Evolutionary conservation across 2,329 filamentous ascomycete genomes (phyloP).

Genomic region (Zymoseptoria tritici): DNA sequence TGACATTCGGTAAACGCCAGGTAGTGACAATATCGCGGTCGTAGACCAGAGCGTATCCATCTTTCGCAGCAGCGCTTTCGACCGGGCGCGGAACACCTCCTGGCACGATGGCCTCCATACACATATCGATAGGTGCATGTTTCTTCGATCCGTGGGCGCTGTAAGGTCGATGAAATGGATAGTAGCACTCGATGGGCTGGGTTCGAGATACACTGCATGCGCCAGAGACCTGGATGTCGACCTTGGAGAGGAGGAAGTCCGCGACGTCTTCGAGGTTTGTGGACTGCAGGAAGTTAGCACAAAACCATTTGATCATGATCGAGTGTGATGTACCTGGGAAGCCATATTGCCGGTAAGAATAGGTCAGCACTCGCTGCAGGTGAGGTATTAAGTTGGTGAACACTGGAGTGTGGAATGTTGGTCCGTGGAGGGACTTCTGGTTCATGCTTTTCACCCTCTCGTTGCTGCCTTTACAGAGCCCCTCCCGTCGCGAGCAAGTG

Average conservation of each 20-base stretch:
- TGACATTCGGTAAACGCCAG: constrained; percentile 16
- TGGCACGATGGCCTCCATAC: constrained; percentile 5
- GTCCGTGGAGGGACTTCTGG: neutral
- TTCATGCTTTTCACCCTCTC: neutral
- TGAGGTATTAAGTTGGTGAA: neutral
- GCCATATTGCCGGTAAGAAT: neutral
- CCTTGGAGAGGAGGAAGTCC: constrained; percentile 3
- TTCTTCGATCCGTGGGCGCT: neutral
- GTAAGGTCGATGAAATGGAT: constrained; percentile 14
- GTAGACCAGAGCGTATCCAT: constrained; percentile 15
- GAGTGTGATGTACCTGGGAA: neutral
- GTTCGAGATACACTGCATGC: constrained; percentile 11
- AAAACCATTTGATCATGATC: neutral
- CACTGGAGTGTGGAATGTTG: neutral
- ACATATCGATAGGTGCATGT: constrained; percentile 2
- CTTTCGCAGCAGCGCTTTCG: constrained; percentile 3
- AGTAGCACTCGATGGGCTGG: constrained; percentile 16
- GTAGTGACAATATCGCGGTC: constrained; percentile 21
- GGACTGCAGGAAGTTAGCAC: neutral
- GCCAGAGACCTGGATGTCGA: constrained; percentile 14
- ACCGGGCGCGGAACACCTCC: constrained; percentile 7
- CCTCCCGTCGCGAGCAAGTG: neutral
- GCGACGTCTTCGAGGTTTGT: neutral
- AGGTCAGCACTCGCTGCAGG: neutral
- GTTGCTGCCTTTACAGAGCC: neutral